Evolutionary conservation across 2,329 filamentous ascomycete genomes (phyloP).

Genomic region (Fusarium sp.): DNA sequence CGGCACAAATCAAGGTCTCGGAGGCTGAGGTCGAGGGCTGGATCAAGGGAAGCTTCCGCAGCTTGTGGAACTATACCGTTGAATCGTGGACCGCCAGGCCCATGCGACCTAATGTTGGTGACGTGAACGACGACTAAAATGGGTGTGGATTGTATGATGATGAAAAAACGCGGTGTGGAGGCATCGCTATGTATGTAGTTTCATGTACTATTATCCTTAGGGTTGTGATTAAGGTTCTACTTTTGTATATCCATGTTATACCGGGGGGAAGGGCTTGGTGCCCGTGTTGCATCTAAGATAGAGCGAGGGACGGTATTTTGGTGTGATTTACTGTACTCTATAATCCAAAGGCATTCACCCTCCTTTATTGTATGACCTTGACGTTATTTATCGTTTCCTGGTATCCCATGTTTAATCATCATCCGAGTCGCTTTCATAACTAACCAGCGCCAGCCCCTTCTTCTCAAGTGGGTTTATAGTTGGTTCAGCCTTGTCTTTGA

Average conservation of each 20-base stretch:
- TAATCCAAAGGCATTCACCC: conserved; percentile 33
- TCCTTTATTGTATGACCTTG: conserved; percentile 17
- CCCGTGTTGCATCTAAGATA: conserved; percentile 29
- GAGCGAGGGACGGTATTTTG: conserved; percentile 28
- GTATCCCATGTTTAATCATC: conserved; percentile 45
- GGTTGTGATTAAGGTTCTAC: conserved; percentile 17
- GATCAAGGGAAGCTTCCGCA: conserved; percentile 67
- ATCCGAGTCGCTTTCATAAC: conserved; percentile 62
- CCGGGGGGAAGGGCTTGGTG: conserved; percentile 23
- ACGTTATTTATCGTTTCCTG: neutral
- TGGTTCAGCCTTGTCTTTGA: conserved; percentile 1
- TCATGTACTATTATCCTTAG: conserved; percentile 35
- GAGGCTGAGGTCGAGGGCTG: conserved; percentile 76
- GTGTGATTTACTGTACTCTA: conserved; percentile 26
- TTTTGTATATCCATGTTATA: conserved; percentile 41
- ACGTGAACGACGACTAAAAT: conserved; percentile 49
- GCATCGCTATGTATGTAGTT: conserved; percentile 19
- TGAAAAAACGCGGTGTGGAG: neutral
- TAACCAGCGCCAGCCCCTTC: conserved; percentile 56
- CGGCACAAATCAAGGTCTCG: conserved; percentile 67
- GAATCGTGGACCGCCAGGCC: conserved; percentile 53
- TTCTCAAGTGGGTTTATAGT: conserved; percentile 27
- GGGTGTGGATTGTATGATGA: neutral
- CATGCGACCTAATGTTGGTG: conserved; percentile 53
- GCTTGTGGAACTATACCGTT: conserved; percentile 61